phyloP scores from a whole-genome alignment of 2,329 filamentous ascomycete genomes.

The Penicillium olsonii region DNA sequence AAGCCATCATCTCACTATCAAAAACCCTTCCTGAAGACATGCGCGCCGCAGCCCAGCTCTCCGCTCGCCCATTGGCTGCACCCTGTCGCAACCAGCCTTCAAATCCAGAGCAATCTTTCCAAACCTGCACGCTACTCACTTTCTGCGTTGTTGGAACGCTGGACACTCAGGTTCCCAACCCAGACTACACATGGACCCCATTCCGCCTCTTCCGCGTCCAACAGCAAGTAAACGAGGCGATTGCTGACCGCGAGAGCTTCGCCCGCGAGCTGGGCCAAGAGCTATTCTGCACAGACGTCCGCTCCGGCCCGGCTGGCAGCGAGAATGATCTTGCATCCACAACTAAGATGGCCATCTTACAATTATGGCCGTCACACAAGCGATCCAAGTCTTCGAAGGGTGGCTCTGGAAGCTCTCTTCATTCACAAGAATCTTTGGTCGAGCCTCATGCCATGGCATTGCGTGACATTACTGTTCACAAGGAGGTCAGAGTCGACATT shows the following conservation, averaged over 20 bases:
- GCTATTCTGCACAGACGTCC: slow-evolving; percentile 49
- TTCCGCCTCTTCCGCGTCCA: slow-evolving; percentile 67
- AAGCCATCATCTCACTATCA: slow-evolving; percentile 39
- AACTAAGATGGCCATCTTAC: slow-evolving; percentile 19
- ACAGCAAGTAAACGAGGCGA: slow-evolving; percentile 61
- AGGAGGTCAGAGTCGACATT: slow-evolving; percentile 61
- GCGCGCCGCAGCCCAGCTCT: slow-evolving; percentile 38
- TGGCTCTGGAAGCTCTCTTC: background rate
- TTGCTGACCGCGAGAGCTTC: slow-evolving; percentile 61
- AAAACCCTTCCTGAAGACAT: slow-evolving; percentile 45
- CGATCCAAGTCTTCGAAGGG: background rate
- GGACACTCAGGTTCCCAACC: slow-evolving; percentile 54
- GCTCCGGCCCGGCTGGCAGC: slow-evolving; percentile 23
- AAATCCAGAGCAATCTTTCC: slow-evolving; percentile 33
- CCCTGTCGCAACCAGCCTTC: slow-evolving; percentile 32
- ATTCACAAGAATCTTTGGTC: slow-evolving; percentile 26
- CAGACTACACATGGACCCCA: slow-evolving; percentile 61
- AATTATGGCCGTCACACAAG: slow-evolving; percentile 26
- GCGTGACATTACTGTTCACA: slow-evolving; percentile 64
- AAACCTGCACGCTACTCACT: slow-evolving; percentile 49
- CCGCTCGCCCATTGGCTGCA: slow-evolving; percentile 37
- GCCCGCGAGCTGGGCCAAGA: slow-evolving; percentile 63
- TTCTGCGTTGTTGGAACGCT: slow-evolving; percentile 65
- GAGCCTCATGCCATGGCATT: slow-evolving; percentile 28
- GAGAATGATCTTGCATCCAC: slow-evolving; percentile 26